Base-by-base conservation (phyloP, 2,329 filamentous ascomycete genomes). In the Leptographium procerum region DNA sequence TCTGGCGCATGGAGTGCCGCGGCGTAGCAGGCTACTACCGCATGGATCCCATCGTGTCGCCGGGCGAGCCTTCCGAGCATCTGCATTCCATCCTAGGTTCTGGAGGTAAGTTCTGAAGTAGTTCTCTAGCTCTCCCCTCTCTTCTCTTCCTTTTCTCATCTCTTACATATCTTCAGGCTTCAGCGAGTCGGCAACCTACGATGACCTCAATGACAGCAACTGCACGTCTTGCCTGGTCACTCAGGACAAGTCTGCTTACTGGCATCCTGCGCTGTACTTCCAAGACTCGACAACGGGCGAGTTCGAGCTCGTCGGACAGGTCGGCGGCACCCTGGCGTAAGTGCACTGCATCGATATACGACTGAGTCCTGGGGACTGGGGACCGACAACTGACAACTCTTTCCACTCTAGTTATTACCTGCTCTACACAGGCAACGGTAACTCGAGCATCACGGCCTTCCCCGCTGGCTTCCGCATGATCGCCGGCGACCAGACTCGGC, bases 1-100 rank as follows among this genome's bases (percentile, higher is more conserved):
- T 96, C 72, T 96, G 89, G 89, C 89, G 91, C 69, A 88, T 96
- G 80, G 87, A 89, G 66, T 96, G 90, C 72, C 86, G 82, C 64
- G 85, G 84, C 58, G 79, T 81, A 52, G 77, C 84, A 63, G 88
- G 84, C 62, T 70, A 89, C 59, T 87, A 83, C 55, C 82, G 89
- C 59, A 76, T 95, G 47, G 90, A 96, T 68, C 90, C 90, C 22
- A 77, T 96, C 58, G 77, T 94, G 58, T 78, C 82, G 60, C 80
- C 79, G 3, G 85, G 83, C 55, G 65, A 67, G 24, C 62, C 83
- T 36, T 81, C 85, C 11, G 69, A 76, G 60, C 91, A 96, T 71
- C 79, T 81, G 26, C 91, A 96, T 71, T 75, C 83, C 19, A 81
- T 94, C 65, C 84, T 89, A 69, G 91, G 90, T 62, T 88, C 86